phyloP scores from a whole-genome alignment of 352 stramenopile genomes.

The Phytophthora vignae region DNA sequence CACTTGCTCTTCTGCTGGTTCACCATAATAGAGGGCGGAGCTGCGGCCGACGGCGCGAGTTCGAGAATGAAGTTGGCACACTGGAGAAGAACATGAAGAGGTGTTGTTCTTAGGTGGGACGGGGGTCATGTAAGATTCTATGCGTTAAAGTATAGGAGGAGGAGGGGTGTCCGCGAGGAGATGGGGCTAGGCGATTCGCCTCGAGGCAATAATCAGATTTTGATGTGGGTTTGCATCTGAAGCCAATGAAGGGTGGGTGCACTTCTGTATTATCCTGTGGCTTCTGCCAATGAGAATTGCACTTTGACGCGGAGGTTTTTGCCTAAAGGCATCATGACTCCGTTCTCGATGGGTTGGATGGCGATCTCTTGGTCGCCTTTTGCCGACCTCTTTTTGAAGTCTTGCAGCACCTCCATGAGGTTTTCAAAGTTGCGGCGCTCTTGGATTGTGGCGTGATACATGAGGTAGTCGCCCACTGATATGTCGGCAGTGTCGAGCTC shows the following conservation, averaged over 20 bases:
- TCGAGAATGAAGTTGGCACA: slow-evolving; percentile 54
- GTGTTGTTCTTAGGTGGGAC: slow-evolving; percentile 8
- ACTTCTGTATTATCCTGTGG: too few species aligned
- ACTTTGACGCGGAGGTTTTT: slow-evolving; percentile 53
- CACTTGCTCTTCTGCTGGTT: slow-evolving; percentile 75
- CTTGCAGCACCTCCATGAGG: slow-evolving; percentile 62
- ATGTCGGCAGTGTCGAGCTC: slow-evolving; percentile 8
- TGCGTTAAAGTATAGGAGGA: slow-evolving; percentile 4
- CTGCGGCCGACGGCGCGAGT: slow-evolving; percentile 23
- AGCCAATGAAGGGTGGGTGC: too few species aligned
- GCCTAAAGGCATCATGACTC: slow-evolving; percentile 47
- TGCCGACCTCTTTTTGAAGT: slow-evolving; percentile 38
- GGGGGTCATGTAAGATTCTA: not conserved
- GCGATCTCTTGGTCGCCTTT: not conserved
- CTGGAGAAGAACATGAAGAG: not conserved
- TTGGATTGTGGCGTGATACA: slow-evolving; percentile 44
- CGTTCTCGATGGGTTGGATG: slow-evolving; percentile 43
- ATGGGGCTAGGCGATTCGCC: slow-evolving; percentile 58
- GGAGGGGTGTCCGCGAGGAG: slow-evolving; percentile 1
- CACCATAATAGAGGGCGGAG: slow-evolving; percentile 40
- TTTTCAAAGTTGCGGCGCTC: slow-evolving; percentile 66
- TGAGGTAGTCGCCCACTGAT: slow-evolving; percentile 61
- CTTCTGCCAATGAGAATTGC: slow-evolving; percentile 44
- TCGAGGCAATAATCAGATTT: not conserved
- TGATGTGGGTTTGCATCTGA: too few species aligned